Evolutionary conservation across 441 rosid genomes (phyloP), one percentile per base, ranked within the genome.

Genomic region (Erodium texanum): DNA sequence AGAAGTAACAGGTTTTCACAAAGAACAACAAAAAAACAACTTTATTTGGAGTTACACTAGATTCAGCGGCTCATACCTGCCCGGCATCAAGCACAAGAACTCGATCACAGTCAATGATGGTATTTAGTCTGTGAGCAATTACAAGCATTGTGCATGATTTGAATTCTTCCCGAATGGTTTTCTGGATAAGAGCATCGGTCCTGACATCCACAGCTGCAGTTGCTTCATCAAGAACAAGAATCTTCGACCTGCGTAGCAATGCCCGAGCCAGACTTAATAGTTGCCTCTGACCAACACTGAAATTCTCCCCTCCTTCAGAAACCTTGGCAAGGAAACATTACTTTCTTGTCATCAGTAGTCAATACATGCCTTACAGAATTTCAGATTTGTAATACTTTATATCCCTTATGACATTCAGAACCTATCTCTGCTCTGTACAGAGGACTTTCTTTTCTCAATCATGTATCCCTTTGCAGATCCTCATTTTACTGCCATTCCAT

Each of bases 171-270:
- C 97, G 84, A 67, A 93, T 93, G 11, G 98, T 90, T 80, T 86
- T 90, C 82, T 93, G 98, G 70, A 93, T 89, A 70, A 93, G 91
- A 73, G 94, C 92, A 74, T 93, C 98, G 3, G 98, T 93, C 76
- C 98, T 82, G 27, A 93, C 98, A 71, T 93, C 98, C 63, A 93
- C 98, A 58, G 98, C 96, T 24, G 97, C 97, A 75, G 98, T 93
- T 69, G 98, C 98, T 83, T 93, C 98, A 76, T 93, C 98, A 41
- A 93, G 98, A 52, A 93, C 93, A 72, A 93, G 98, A 76, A 93
- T 90, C 88, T 93, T 90, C 12, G 98, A 87, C 77, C 97, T 84
- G 66, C 97, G 87, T 70, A 93, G 75, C 73, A 90, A 77, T 54
- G 98, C 98, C 65, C 98, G 92, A 59, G 98, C 87, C 79, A 93